A percentile compares a stretch with the other conserved stretches of the same genome.
Evolutionary conservation across 371 early-diverging fungal species (phyloP).

Genomic region (Mycotypha africana): DNA sequence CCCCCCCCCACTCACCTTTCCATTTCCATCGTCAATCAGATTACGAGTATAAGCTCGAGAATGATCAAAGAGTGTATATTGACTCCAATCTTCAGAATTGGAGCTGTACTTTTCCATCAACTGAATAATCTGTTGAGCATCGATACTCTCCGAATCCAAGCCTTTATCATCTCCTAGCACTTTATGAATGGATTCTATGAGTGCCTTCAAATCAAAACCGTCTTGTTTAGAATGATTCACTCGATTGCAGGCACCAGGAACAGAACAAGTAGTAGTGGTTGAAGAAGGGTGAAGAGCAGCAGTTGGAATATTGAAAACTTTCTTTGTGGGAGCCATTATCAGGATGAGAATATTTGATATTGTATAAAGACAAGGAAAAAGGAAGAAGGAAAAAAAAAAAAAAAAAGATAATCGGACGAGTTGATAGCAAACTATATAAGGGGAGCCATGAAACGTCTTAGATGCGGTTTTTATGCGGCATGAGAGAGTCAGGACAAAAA

Average conservation of each 20-base stretch:
- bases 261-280: neutral
- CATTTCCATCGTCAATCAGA: slow-evolving; percentile 89
- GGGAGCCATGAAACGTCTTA: too few species aligned
- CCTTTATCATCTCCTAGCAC: slow-evolving; percentile 20
- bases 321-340: too few species aligned
- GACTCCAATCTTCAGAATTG: slow-evolving; percentile 66
- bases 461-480: too few species aligned
- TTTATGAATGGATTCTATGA: slow-evolving; percentile 18
- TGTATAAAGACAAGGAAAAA: too few species aligned
- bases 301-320: too few species aligned
- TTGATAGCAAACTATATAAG: too few species aligned
- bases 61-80: slow-evolving; percentile 77
- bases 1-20: too few species aligned
- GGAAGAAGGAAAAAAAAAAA: too few species aligned
- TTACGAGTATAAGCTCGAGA: slow-evolving; percentile 75
- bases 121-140: slow-evolving; percentile 53
- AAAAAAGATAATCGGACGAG: too few species aligned
- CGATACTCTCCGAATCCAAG: slow-evolving; percentile 50
- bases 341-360: too few species aligned
- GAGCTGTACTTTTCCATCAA: slow-evolving; percentile 63
- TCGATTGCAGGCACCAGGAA: too few species aligned
- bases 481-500: too few species aligned
- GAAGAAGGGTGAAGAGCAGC: neutral
- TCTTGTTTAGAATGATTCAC: neutral
- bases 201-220: slow-evolving; percentile 8